These are phyloP conservation scores for Mallotus japonicus DNA, from an alignment of 441 rosid genomes.

Conservation along the genomic window DNA sequence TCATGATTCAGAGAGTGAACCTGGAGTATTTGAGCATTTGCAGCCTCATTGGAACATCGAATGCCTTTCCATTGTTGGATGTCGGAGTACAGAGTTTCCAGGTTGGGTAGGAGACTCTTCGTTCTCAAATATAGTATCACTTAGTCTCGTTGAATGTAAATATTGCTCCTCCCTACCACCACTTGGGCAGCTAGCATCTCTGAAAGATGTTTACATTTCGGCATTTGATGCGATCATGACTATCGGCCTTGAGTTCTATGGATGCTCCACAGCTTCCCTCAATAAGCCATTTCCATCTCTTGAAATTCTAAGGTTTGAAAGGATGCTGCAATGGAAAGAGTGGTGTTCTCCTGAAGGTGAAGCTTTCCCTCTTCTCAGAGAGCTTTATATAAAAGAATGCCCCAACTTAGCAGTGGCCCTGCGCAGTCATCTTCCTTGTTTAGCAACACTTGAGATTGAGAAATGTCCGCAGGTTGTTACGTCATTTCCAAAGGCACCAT, in stretches of 20 bases:
- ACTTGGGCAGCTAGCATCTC: conserved; percentile 24
- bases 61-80: no score
- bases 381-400: conserved; percentile 22
- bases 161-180: conserved; percentile 5
- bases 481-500: conserved; percentile 20
- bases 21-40: no score
- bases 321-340: conserved; percentile 19
- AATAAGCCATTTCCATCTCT: neutral
- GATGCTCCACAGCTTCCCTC: neutral
- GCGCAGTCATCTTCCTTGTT: conserved; percentile 23
- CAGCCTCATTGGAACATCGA: no score
- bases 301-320: conserved; percentile 10
- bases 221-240: conserved; percentile 1
- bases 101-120: conserved; percentile 18
- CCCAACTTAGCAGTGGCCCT: conserved; percentile 18
- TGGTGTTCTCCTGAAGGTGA: conserved; percentile 6
- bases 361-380: conserved; percentile 30
- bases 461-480: conserved; percentile 15
- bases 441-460: conserved; percentile 13
- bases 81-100: no score
- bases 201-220: conserved; percentile 18
- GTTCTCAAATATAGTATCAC: neutral
- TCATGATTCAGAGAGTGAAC: no score
- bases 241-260: conserved; percentile 17
- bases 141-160: conserved; percentile 5